These are phyloP conservation scores for Peniophora sp. DNA, from an alignment of 1,284 basidiomycete species.

Conservation along the genomic window DNA sequence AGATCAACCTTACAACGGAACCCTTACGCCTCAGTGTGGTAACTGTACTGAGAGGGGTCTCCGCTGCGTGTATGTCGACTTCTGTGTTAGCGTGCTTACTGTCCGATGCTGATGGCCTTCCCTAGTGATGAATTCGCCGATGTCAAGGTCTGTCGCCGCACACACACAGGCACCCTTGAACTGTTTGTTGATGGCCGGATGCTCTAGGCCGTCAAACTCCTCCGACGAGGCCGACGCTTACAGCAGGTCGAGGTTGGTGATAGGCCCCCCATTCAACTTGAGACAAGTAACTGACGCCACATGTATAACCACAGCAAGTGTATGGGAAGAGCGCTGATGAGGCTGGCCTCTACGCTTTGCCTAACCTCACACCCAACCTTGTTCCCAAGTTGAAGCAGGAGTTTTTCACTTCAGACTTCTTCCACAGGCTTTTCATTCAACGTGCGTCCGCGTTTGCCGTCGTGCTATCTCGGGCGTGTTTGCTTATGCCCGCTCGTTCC, in stretches of 20 bases:
- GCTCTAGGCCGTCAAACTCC: constrained; percentile 66
- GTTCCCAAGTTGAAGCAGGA: constrained; percentile 69
- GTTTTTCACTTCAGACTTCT: constrained; percentile 81
- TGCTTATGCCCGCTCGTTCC: constrained; percentile 8
- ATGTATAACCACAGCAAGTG: constrained; percentile 17
- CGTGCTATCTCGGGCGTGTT: constrained; percentile 24
- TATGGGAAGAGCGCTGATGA: constrained; percentile 41
- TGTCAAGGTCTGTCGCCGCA: constrained; percentile 34
- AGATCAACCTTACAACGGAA: constrained; percentile 45
- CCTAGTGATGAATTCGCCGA: constrained; percentile 81
- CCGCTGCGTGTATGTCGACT: constrained; percentile 70
- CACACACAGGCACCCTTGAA: neutral
- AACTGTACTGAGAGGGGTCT: constrained; percentile 82
- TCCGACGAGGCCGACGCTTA: constrained; percentile 75
- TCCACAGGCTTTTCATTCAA: constrained; percentile 73
- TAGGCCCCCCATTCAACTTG: neutral
- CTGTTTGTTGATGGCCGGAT: neutral
- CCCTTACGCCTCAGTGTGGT: constrained; percentile 60
- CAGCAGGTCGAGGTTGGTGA: constrained; percentile 62
- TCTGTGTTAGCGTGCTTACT: constrained; percentile 2
- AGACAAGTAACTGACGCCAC: constrained; percentile 14
- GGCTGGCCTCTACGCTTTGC: constrained; percentile 19
- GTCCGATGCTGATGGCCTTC: neutral
- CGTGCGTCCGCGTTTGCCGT: constrained; percentile 42
- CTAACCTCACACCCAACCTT: constrained; percentile 27